Evolutionary conservation across 2,329 filamentous ascomycete species (phyloP), one percentile per base, ranked within the genome.

Genomic region (Penicillium griseofulvum): DNA sequence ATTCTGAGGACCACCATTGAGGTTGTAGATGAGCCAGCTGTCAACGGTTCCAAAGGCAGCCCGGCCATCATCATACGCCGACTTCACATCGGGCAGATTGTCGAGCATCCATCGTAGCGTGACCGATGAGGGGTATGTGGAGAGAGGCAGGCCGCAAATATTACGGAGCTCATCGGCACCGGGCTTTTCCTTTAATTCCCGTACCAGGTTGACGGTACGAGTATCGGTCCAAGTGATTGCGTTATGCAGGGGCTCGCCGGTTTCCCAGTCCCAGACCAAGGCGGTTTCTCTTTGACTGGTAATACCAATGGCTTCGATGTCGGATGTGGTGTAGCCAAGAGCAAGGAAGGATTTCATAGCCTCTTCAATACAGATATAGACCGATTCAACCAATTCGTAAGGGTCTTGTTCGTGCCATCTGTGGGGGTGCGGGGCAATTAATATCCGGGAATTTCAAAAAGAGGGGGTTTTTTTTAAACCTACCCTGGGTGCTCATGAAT

Each of bases 321-420:
- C 83, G 50, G 81, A 80, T 56, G 82, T 79, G 26, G 81, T 80
- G 74, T 90, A 83, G 57, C 91, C 90, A 54, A 85, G 77, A n/a
- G 83, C 79, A 47, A 84, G 75, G 74, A 96, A 95, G 39, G 87
- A 78, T 67, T 85, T 83, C 56, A 87, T 83, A 0, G 90, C 89
- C 60, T 85, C 83, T 63, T 91, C 87, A 63, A 96, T 91, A 74
- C 91, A 96, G 59, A 81, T 81, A 67, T 90, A 83, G 31, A 93
- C 90, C 1, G 90, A 88, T 51, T 79, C 76, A 43, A 95, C 80
- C 51, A 96, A 83, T 68, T 91, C 89, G 48, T 84, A 76, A 5
- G 91, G 90, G 66, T 95, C 87, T 69, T 96, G 91, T 72, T 96
- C 91, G 72, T 96, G 90, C 90, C 90, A 95, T 73, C 89, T 91